Conservation (phyloP, 768 basidiomycete genomes). For the Rhizopogon salebrosus region DNA sequence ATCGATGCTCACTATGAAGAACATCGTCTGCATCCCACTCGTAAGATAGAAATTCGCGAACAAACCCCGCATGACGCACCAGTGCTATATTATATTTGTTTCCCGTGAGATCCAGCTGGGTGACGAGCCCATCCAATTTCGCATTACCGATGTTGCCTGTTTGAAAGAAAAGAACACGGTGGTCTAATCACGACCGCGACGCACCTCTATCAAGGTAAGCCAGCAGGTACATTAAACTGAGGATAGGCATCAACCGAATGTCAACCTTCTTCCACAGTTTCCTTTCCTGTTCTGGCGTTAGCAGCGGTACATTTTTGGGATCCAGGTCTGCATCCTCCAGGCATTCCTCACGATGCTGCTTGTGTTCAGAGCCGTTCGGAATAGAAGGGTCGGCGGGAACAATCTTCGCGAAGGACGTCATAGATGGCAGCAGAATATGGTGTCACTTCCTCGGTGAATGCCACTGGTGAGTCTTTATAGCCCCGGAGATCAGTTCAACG, state of each 20-base stretch:
- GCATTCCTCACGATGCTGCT: too few relatives aligned
- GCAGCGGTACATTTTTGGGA: neutral
- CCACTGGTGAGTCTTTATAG: too few relatives aligned
- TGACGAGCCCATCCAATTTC: constrained; percentile 55
- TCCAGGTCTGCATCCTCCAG: neutral
- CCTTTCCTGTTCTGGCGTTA: constrained; percentile 38
- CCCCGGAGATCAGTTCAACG: too few relatives aligned
- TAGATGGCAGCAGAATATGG: too few relatives aligned
- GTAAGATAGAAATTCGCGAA: neutral
- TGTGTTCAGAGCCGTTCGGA: too few relatives aligned
- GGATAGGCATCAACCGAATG: constrained; percentile 49
- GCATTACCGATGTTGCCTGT: constrained; percentile 68
- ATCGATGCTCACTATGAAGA: constrained; percentile 53
- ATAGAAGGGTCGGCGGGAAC: too few relatives aligned
- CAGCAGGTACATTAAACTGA: constrained; percentile 55
- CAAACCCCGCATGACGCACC: constrained; percentile 29
- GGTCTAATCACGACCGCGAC: constrained; percentile 6
- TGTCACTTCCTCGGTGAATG: too few relatives aligned
- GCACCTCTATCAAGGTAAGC: constrained; percentile 61
- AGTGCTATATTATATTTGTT: constrained; percentile 64
- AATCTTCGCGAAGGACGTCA: too few relatives aligned
- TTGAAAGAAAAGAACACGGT: neutral
- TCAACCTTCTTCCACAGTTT: constrained; percentile 58
- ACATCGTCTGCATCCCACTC: constrained; percentile 49
- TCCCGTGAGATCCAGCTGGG: constrained; percentile 50